A percentile compares a stretch with the other conserved stretches of the same genome.
These are phyloP conservation scores for Cordyceps sp. DNA, from an alignment of 2,329 filamentous ascomycete species.

Conservation along the genomic window DNA sequence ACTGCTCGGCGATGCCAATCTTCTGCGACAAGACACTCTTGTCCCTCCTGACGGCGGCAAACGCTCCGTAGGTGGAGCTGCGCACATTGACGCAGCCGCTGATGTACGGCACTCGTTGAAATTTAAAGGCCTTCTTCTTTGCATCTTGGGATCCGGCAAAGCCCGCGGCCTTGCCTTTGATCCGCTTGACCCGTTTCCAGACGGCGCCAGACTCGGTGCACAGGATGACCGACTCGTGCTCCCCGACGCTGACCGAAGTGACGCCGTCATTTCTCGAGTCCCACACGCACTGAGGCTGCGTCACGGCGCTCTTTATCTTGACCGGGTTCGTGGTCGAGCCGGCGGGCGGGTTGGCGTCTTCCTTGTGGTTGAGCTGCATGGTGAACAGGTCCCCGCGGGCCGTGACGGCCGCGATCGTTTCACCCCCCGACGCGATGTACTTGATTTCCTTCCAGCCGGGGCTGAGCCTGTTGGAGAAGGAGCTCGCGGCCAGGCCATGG, in stretches of 20 bases:
- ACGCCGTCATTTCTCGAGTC: constrained; percentile 75
- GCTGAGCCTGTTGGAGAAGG: constrained; percentile 32
- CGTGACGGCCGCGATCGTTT: constrained; percentile 81
- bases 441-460: constrained; percentile 51
- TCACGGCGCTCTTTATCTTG: constrained; percentile 74
- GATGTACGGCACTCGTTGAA: constrained; percentile 74
- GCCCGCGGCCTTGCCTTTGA: constrained; percentile 57
- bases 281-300: constrained; percentile 70
- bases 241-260: constrained; percentile 72
- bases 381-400: constrained; percentile 78
- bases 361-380: constrained; percentile 54
- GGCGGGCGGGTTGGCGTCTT: constrained; percentile 39
- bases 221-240: constrained; percentile 88
- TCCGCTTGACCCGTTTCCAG: constrained; percentile 73
- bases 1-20: constrained; percentile 48
- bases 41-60: constrained; percentile 73
- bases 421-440: constrained; percentile 69
- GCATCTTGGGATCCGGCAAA: constrained; percentile 29
- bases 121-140: constrained; percentile 83
- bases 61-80: constrained; percentile 80
- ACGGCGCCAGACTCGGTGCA: constrained; percentile 86
- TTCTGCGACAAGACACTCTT: constrained; percentile 62
- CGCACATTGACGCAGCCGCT: constrained; percentile 72
- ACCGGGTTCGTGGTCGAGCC: constrained; percentile 82
- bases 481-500: constrained; percentile 48